Evolutionary conservation across 768 basidiomycete genomes (phyloP), one percentile per base, ranked within the genome.

Genomic region (Sporobolomyces pararoseus): DNA sequence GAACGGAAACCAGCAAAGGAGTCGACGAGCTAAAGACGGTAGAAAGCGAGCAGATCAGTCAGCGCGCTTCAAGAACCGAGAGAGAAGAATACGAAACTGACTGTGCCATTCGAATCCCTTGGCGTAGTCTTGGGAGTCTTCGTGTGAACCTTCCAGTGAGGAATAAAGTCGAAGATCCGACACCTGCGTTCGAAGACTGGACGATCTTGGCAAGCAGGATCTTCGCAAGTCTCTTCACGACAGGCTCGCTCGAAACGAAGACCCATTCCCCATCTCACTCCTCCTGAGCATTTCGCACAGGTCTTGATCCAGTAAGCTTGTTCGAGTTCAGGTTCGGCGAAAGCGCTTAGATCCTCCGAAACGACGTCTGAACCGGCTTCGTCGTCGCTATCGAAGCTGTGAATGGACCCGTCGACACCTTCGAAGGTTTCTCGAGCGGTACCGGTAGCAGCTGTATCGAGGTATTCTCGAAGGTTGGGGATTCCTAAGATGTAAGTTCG

Each of bases 1-100:
- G 92, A 95, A 42, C 94, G 88, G 79, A 97, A 96, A 12, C 86
- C 89, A 67, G 85, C 85, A 79, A 86, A 95, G 0, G 91, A 91
- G 79, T 97, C 94, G 61, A 70, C 52, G 13, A 69, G n/a, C 77
- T 78, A 27, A 7, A 51, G 50, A 27, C 54, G 13, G 7, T 10
- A 64, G 13, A 60, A 69, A 23, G 21, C 6, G 46, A 47, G 46
- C 44, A 75, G 63, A 67, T 39, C 19, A 35, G 35, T 32, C 32
- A 62, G 52, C 37, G 21, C 25, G 63, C 52, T 34, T 42, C 31
- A 46, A 10, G 23, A 66, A 31, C 16, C 29, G 52, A n/a, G 46
- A 14, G 21, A 71, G 21, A 52, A 16, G 50, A 25, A 70, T 19
- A 55, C 5, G 57, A 31, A 12, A 42, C 59, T 42, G 13, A 32